phyloP scores from a whole-genome alignment of 2,329 filamentous ascomycete species.

The Calonectria crousiana region DNA sequence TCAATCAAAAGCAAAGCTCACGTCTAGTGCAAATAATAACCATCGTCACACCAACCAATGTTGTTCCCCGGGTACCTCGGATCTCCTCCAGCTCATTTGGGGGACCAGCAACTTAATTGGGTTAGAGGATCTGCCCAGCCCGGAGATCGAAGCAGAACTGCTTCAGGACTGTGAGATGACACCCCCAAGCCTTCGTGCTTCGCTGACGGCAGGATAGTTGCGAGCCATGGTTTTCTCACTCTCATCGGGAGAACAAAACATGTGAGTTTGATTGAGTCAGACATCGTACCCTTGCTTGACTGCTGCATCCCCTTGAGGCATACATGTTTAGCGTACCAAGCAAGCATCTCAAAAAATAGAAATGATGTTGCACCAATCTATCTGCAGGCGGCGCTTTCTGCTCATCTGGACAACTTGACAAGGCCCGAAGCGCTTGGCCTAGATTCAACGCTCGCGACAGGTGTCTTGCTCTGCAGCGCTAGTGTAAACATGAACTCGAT shows the following conservation, averaged over 20 bases:
- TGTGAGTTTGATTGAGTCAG: background rate
- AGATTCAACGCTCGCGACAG: conserved; percentile 14
- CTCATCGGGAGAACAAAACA: conserved; percentile 1
- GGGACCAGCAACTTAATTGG: background rate
- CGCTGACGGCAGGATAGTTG: background rate
- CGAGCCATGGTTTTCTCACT: background rate
- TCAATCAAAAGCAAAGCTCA: background rate
- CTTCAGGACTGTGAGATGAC: background rate
- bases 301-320: background rate
- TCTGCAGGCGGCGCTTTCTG: conserved; percentile 11
- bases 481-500: background rate
- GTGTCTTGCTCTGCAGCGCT: conserved; percentile 15
- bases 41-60: background rate
- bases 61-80: background rate
- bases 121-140: background rate
- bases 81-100: background rate
- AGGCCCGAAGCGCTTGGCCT: conserved; percentile 7
- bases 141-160: background rate
- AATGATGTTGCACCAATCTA: background rate
- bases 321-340: conserved; percentile 15
- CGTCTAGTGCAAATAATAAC: background rate
- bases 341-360: background rate
- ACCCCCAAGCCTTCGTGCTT: no score
- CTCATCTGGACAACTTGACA: background rate
- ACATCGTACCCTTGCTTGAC: conserved; percentile 8